These are phyloP conservation scores for Sideroxylon spinosum DNA, from an alignment of 179 eudicot genomes.

Conservation along the genomic window DNA sequence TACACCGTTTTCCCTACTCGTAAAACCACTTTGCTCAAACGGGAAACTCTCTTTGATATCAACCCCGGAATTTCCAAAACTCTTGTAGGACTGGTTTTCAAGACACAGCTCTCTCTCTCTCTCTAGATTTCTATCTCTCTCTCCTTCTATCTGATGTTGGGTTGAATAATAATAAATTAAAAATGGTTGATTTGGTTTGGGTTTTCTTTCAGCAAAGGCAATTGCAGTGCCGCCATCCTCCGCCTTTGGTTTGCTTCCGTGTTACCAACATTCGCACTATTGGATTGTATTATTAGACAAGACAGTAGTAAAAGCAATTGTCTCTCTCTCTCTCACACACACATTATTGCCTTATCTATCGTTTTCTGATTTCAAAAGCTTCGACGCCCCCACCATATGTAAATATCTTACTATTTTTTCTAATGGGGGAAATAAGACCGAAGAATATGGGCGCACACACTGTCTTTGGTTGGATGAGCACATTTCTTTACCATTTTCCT, in stretches of 20 bases:
- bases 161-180: not conserved
- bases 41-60: too few relatives aligned
- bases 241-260: constrained; percentile 60
- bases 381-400: not conserved
- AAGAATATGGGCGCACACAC: too few relatives aligned
- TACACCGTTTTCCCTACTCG: not conserved
- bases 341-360: constrained; percentile 24
- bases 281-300: not conserved
- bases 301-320: constrained; percentile 5
- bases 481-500: too few relatives aligned
- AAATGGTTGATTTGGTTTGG: not conserved
- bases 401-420: not conserved
- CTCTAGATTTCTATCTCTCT: not conserved
- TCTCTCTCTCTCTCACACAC: not conserved
- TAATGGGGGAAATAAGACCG: not conserved
- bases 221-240: constrained; percentile 21
- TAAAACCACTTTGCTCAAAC: not conserved
- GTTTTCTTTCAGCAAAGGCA: not conserved
- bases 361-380: constrained; percentile 22
- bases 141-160: not conserved
- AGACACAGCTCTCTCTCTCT: not conserved
- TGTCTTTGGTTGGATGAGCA: too few relatives aligned
- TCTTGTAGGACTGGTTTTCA: not conserved
- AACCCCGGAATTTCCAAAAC: not conserved
- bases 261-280: constrained; percentile 79